phyloP scores from a whole-genome alignment of 2,329 filamentous ascomycete species.

The Hymenoscyphus salicellus region DNA sequence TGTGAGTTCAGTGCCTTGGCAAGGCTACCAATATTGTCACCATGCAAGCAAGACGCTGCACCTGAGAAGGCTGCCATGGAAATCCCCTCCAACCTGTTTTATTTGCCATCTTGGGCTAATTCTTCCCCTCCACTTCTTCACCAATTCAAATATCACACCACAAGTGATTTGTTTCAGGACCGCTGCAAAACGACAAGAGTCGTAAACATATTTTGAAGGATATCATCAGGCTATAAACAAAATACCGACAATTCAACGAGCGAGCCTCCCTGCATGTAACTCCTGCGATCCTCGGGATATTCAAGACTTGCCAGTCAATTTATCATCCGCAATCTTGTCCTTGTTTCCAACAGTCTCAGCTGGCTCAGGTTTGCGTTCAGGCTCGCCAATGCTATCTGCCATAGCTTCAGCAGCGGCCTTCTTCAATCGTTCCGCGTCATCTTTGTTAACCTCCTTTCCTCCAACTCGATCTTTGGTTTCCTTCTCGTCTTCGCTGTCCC shows the following conservation, averaged over 20 bases:
- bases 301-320: constrained; percentile 27
- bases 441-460: constrained; percentile 55
- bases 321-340: constrained; percentile 34
- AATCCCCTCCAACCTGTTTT: too few relatives aligned
- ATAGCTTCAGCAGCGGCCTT: constrained; percentile 55
- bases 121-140: neutral
- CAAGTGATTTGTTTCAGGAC: too few relatives aligned
- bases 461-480: constrained; percentile 58
- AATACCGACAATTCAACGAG: neutral
- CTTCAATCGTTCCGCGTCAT: constrained; percentile 57
- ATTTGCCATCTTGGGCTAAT: neutral
- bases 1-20: constrained; percentile 1
- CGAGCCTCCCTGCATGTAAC: neutral
- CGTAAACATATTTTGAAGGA: constrained; percentile 2
- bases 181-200: too few relatives aligned
- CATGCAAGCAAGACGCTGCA: constrained; percentile 7
- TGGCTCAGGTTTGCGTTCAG: constrained; percentile 31
- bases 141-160: too few relatives aligned
- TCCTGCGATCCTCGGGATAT: neutral
- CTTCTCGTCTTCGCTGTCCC: constrained; percentile 91
- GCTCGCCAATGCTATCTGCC: constrained; percentile 40
- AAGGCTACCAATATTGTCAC: constrained; percentile 1
- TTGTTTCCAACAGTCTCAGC: constrained; percentile 33
- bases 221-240: constrained; percentile 15
- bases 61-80: neutral